Evolutionary conservation across 2,329 filamentous ascomycete species (phyloP), one percentile per base, ranked within the genome.

Genomic region (Acrodontium crateriforme): DNA sequence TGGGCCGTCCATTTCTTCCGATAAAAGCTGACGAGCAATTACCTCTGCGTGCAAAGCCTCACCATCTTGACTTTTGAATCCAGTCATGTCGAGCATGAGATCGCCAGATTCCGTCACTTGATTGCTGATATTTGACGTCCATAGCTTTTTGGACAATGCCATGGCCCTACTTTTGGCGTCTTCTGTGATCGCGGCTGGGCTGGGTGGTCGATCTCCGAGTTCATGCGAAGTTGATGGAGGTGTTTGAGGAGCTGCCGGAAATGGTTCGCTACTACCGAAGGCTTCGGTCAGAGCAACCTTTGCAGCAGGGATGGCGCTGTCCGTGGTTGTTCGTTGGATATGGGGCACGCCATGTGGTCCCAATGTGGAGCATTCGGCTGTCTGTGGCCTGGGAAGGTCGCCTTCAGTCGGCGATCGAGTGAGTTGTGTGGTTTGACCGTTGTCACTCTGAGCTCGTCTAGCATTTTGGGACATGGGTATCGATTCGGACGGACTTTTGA

Each of bases 41-140:
- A 92, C 74, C 54, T 98, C 89, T 11, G 89, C 87, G 25, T 82
- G 74, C 29, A 95, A 65, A 5, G 87, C 80, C 42, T 95, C 85
- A 44, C 92, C 83, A 41, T 95, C 87, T 46, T 76, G 91, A 51
- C 78, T 81, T 55, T 94, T 95, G 59, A 93, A 94, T 1, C 83
- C 83, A 0, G 84, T 85, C 85, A 98, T 94, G 53, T 98, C 89
- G 28, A 98, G 62, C 84, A 95, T 95, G 30, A 98, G 62, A 54
- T 98, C 89, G 10, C 89, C 89, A 1, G 72, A 78, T 32, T 92
- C 84, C 1, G 79, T 95, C n/a, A 98, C 76, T 39, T 82, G 77
- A 32, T 78, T 89, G 5, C 84, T 83, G 34, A 98, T 95, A 48
- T 95, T 94, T 25, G 80, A 89, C 3, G 74, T 77, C 24, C 81